Base-by-base conservation (phyloP, 352 stramenopile genomes). In the Pythium sukuiense region DNA sequence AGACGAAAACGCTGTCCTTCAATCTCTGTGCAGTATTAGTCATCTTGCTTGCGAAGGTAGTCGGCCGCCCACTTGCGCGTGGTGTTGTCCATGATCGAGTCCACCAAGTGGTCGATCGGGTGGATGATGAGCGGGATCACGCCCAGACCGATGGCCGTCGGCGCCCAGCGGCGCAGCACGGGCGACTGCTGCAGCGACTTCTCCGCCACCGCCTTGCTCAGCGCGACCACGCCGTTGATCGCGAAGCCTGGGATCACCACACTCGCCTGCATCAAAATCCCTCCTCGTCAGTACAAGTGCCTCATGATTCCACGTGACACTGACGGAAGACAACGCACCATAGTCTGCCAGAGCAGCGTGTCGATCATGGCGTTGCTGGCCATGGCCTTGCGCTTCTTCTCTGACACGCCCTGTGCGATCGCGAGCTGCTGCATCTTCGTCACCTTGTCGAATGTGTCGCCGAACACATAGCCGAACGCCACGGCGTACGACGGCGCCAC, bases 91-190 rank as follows among this genome's bases (percentile, higher is more conserved):
- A 91, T 88, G 11, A 72, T 58, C 3, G 53, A 50, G 56, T 91
- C 80, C 8, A 91, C 83, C 8, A 89, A 74, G 43, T 69, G 55
- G 74, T 97, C 89, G 45, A 97, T 89, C 26, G 90, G 90, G 65
- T 93, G 82, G 61, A 96, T 85, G 65, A 97, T 96, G 48, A 97
- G 72, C 2, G 89, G 88, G 61, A 97, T 97, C 14, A 90, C 76
- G 7, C 75, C 76, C 20, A 97, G 68, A 1, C 90, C 88, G 32
- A 92, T 72, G 12, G 76, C 83, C n/a, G 88, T 96, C 14, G 87
- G 85, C 2, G 80, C 69, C 80, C 80, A 93, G 24, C 77, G 73
- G 26, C 71, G 71, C 39, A 88, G 41, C 55, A 88, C 56, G 3
- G 76, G 81, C 27, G 71, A 86, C 55, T 72, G 76, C 63, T 80